Evolutionary conservation across 73 alveolate genomes (phyloP).

Genomic region (Paramecium biaurelia): DNA sequence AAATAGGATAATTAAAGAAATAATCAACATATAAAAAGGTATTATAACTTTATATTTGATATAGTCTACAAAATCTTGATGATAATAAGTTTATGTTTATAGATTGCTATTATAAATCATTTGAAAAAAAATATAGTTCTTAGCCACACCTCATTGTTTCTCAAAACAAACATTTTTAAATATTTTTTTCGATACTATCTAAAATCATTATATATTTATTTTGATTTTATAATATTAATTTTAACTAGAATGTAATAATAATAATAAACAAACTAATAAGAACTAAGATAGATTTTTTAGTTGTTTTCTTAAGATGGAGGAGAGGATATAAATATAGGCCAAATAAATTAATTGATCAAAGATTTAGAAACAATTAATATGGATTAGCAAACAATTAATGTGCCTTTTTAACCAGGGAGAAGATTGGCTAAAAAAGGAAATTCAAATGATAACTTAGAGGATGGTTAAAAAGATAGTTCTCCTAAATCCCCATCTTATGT

Average conservation of each 20-base stretch:
- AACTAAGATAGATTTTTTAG: neutral
- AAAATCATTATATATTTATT: neutral
- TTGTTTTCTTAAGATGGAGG: neutral
- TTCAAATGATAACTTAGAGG: neutral
- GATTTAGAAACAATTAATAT: neutral
- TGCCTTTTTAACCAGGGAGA: neutral
- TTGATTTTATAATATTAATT: neutral
- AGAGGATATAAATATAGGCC: neutral
- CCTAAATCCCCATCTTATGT: slow-evolving; percentile 46
- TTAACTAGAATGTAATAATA: slow-evolving; percentile 4
- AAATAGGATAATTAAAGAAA: neutral
- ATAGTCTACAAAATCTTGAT: neutral
- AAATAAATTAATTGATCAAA: slow-evolving; percentile 11
- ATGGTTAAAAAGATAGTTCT: slow-evolving; percentile 5
- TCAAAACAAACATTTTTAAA: too few species aligned
- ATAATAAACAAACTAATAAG: neutral
- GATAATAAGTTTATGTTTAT: neutral
- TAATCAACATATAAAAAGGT: neutral
- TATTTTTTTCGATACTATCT: neutral
- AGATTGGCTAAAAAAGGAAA: slow-evolving; percentile 14
- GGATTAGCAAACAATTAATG: neutral
- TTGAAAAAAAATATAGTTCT: too few species aligned
- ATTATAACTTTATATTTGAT: neutral
- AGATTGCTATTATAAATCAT: neutral
- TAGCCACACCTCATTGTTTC: too few species aligned